Base-by-base conservation (phyloP, 257 asterid genomes). In the Capsicum baccatum region DNA sequence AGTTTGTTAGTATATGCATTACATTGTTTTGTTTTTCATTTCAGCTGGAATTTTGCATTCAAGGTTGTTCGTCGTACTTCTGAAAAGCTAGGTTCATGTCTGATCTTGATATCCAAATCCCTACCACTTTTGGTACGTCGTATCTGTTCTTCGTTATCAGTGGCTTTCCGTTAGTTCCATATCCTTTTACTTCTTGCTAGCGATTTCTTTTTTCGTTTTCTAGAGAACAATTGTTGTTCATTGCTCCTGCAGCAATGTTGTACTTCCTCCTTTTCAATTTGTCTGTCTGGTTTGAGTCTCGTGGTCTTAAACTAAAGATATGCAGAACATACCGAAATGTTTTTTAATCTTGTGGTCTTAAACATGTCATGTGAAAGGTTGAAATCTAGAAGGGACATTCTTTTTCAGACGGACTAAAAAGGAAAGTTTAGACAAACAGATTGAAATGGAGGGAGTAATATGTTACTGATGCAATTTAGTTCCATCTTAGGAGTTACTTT, bases 81-180 rank as follows among this genome's bases (percentile, higher is more conserved):
- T 78, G 47, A 78, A 78, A 78, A 78, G 48, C 64, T 54, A 83
- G 80, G 67, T 83, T 83, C 82, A 71, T 83, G 85, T 69, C 82
- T 83, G 85, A 83, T 21, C 52, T 58, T 62, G 82, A 71, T 39
- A 19, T 50, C 59, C 85, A 83, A 59, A 35, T 73, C 48, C 85
- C 82, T 42, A 71, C 62, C 42, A 44, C 82, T 42, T 83, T 83
- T 83, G 85, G 85, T 83, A 83, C 9, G 79, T 42, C 11, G 14
- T 76, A 54, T 52, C 47, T 54, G 4, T 52, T 76, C 15, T 39
- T 33, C 10, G 5, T 66, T 35, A 59, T 59, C 33, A n/a, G 66
- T 59, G 33, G 33, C 33, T 59, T 16, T 59, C 33, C 66, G 11
- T n/a, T 17, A 58, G 17, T 64, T 64, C 17, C 42, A 33, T 39